Evolutionary conservation across 2,329 filamentous ascomycete genomes (phyloP), one percentile per base, ranked within the genome.

Genomic region (Epichloe coenophiala): DNA sequence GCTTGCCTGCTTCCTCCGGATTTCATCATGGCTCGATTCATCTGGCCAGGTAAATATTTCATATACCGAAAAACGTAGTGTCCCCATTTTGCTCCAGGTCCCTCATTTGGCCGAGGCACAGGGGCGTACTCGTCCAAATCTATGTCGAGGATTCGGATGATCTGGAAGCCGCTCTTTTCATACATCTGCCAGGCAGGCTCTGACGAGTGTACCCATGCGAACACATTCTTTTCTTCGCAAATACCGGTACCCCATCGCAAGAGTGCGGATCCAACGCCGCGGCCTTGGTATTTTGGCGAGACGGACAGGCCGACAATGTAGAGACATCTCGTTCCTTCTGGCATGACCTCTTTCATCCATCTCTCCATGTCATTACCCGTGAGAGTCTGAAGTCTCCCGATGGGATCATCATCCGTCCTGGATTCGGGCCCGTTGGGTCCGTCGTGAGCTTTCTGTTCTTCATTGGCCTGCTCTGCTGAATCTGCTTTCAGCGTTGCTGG

Each of bases 151-250:
- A 45, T 56, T 6, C 61, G 60, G 7, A 61, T 58, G 7, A 60
- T 53, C 45, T 59, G 56, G 42, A 64, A 67, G 1, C 63, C 64
- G 33, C 55, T 54, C 53, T 61, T 62, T 37, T 55, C 55, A 40
- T 64, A 68, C 50, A 62, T 54, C n/a, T 31, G 48, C 56, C 58
- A 62, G 1, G 56, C 62, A 5, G 55, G 57, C 51, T 65, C 62
- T 6, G 64, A 67, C 13, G 65, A 62, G 51, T 66, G 63, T 45
- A 65, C 65, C 65, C 65, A 67, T 36, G 58, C 60, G 41, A 66
- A 62, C 8, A 59, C 59, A 3, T 56, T 54, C 33, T 58, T 48
- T 5, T 56, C 48, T 44, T 67, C 63, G 46, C 62, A 63, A 5
- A 59, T 55, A 12, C 55, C 46, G 4, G 60, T 63, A 21, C 65